These are phyloP conservation scores for Serendipita vermifera DNA, from an alignment of 768 basidiomycete species.

Conservation along the genomic window DNA sequence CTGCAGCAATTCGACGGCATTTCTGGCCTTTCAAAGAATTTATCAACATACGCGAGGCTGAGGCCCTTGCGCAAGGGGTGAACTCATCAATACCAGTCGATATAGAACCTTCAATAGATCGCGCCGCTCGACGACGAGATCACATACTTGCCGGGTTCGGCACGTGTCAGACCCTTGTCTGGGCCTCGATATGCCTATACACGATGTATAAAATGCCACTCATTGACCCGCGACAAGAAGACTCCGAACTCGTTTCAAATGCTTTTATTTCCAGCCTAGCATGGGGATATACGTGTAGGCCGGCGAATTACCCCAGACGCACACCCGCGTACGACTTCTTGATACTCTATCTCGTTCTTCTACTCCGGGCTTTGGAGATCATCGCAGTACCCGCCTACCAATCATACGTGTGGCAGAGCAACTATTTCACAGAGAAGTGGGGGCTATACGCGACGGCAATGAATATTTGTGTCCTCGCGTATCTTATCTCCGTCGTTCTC, in stretches of 20 bases:
- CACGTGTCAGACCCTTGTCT: not conserved
- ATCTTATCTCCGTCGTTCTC: constrained; percentile 35
- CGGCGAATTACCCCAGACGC: no score
- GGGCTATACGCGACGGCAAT: constrained; percentile 22
- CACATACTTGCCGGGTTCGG: not conserved
- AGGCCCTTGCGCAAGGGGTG: not conserved
- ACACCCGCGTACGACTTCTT: constrained; percentile 59
- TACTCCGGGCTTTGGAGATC: constrained; percentile 35
- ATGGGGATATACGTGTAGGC: constrained; percentile 72
- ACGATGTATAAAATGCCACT: not conserved
- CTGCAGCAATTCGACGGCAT: not conserved
- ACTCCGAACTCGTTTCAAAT: not conserved
- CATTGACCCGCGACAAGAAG: not conserved
- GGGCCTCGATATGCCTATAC: not conserved
- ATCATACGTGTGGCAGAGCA: constrained; percentile 29
- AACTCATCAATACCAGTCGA: not conserved
- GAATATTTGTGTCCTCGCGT: constrained; percentile 36
- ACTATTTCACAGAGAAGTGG: constrained; percentile 27
- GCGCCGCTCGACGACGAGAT: no score
- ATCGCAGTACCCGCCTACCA: constrained; percentile 46
- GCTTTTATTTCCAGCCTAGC: constrained; percentile 37
- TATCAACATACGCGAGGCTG: not conserved
- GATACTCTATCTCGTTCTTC: constrained; percentile 37
- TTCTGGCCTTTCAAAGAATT: not conserved
- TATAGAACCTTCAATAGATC: no score